phyloP scores from a whole-genome alignment of 2,329 filamentous ascomycete genomes.

The Chaetoscypha palmicola region DNA sequence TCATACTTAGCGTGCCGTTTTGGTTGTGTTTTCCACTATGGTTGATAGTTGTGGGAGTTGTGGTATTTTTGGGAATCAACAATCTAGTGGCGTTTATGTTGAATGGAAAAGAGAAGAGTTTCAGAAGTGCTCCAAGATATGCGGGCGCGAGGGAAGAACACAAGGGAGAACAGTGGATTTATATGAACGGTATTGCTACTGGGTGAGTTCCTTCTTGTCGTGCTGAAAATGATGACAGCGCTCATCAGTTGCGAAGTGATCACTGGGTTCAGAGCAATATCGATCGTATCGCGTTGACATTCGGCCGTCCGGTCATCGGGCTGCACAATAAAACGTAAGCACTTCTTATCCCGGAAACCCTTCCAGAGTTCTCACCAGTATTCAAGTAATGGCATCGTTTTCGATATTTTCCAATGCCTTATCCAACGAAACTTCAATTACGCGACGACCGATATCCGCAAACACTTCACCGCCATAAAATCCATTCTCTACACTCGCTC shows the following conservation, averaged over 20 bases:
- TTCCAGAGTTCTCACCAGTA: slow-evolving; percentile 1
- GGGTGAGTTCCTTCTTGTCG: slow-evolving; percentile 38
- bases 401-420: slow-evolving; percentile 71
- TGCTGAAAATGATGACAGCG: too few relatives aligned
- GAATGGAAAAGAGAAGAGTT: slow-evolving; percentile 45
- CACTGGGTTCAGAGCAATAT: slow-evolving; percentile 66
- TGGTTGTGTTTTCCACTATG: slow-evolving; percentile 43
- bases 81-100: slow-evolving; percentile 43
- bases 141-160: slow-evolving; percentile 40
- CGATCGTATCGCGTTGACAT: slow-evolving; percentile 63
- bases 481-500: slow-evolving; percentile 52
- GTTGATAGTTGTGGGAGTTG: slow-evolving; percentile 35
- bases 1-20: slow-evolving; percentile 52
- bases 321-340: slow-evolving; percentile 66
- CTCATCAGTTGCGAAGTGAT: slow-evolving; percentile 34
- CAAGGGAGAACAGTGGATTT: slow-evolving; percentile 68
- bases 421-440: slow-evolving; percentile 70
- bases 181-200: slow-evolving; percentile 64
- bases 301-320: slow-evolving; percentile 62
- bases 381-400: slow-evolving; percentile 53
- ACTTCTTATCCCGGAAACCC: too few relatives aligned
- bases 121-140: slow-evolving; percentile 46
- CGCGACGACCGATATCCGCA: slow-evolving; percentile 59
- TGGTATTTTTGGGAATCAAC: slow-evolving; percentile 43
- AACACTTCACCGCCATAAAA: slow-evolving; percentile 57